Evolutionary conservation across 129 eudicot species (phyloP).

Genomic region (carrot (Daucus carota)): DH1_v3.0 NC_030384.2:49460001-49460500

Average conservation of each 20-base stretch:
- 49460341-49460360: neutral
- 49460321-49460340: neutral
- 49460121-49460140: conserved; percentile 55
- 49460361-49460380: too few relatives aligned
- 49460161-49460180: neutral
- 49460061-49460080: conserved; percentile 81
- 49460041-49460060: conserved; percentile 78
- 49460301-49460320: too few relatives aligned
- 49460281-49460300: too few relatives aligned
- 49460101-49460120: conserved; percentile 78
- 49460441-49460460: too few relatives aligned
- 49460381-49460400: too few relatives aligned
- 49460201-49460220: neutral
- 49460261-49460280: neutral
- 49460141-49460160: neutral
- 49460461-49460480: neutral
- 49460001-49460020: conserved; percentile 55
- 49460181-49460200: conserved; percentile 22
- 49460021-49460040: conserved; percentile 58
- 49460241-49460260: neutral
- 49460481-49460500: neutral
- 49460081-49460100: conserved; percentile 72
- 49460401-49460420: too few relatives aligned
- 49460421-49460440: too few relatives aligned
- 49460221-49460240: neutral